Evolutionary conservation across 495 filamentous ascomycete genomes (phyloP).

Genomic region (Tuber magnatum): DNA sequence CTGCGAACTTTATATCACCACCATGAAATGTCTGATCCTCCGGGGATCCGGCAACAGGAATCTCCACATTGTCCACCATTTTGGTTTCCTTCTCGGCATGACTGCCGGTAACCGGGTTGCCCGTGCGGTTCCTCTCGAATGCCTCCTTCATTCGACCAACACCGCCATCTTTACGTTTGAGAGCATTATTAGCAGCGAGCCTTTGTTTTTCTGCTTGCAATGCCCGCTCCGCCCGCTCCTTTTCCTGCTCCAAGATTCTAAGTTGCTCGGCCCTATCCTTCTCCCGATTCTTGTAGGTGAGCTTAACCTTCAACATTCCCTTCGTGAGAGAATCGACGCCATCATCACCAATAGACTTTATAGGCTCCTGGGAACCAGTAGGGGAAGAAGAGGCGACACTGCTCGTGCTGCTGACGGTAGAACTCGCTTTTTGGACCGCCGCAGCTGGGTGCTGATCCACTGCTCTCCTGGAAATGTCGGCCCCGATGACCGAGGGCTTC

Average conservation of each 20-base stretch:
- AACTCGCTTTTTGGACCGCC: neutral
- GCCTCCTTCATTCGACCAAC: constrained; percentile 9
- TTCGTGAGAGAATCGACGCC: constrained; percentile 21
- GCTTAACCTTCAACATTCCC: constrained; percentile 31
- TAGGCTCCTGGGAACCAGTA: constrained; percentile 5
- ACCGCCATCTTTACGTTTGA: constrained; percentile 6
- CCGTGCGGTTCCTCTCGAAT: neutral
- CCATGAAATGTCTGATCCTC: constrained; percentile 24
- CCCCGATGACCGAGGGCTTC: constrained; percentile 24
- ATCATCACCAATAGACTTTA: constrained; percentile 6
- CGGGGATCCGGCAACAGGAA: neutral
- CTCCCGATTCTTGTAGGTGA: constrained; percentile 36
- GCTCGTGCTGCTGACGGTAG: constrained; percentile 14
- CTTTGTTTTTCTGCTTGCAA: constrained; percentile 24
- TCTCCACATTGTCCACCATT: constrained; percentile 16
- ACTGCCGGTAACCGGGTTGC: neutral
- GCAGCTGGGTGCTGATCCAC: constrained; percentile 6
- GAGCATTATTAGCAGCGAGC: constrained; percentile 4
- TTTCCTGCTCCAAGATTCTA: constrained; percentile 24
- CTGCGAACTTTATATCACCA: constrained; percentile 26
- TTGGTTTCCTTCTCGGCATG: constrained; percentile 32
- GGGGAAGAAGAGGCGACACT: constrained; percentile 14
- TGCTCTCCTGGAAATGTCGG: neutral
- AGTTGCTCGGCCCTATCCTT: constrained; percentile 25
- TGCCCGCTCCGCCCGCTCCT: constrained; percentile 26